phyloP scores from a whole-genome alignment of 176 grass and related monocot genomes.

The Urochloa ruziziensis region DNA sequence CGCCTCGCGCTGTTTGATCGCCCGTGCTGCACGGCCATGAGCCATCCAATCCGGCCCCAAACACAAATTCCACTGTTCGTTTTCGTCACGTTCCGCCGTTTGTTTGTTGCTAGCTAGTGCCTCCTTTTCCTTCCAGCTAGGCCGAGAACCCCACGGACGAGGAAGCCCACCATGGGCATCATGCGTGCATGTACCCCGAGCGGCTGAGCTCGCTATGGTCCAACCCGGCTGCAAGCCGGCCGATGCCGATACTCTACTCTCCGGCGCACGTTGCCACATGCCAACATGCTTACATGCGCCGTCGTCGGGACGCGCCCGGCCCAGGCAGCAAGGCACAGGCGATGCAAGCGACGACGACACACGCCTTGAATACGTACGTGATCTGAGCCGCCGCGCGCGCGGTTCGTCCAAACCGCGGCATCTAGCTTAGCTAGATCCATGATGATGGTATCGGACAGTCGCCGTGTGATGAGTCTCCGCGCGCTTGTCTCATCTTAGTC shows the following conservation, averaged over 20 bases:
- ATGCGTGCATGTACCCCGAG: background rate
- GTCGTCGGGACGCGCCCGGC: background rate
- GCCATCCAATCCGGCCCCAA: background rate
- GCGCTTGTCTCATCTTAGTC: background rate
- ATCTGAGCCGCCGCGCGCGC: background rate
- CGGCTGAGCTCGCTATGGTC: background rate
- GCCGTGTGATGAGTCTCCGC: background rate
- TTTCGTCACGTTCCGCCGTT: constrained; percentile 23
- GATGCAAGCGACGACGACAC: background rate
- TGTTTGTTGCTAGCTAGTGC: background rate
- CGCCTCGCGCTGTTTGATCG: background rate
- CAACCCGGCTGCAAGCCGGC: background rate
- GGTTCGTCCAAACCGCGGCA: background rate
- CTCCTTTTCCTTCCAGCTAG: background rate
- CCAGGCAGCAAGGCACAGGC: background rate
- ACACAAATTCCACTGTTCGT: background rate
- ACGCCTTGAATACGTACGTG: too few relatives aligned
- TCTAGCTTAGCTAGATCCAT: background rate
- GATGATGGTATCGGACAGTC: background rate
- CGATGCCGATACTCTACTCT: background rate
- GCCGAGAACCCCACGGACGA: background rate
- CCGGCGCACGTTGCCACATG: background rate
- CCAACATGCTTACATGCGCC: background rate
- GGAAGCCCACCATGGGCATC: background rate
- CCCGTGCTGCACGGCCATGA: background rate